A percentile compares a stretch with the other conserved stretches of the same genome.
phyloP scores from a whole-genome alignment of 257 asterid genomes.

The Parsonsia alboflavescens region DNA sequence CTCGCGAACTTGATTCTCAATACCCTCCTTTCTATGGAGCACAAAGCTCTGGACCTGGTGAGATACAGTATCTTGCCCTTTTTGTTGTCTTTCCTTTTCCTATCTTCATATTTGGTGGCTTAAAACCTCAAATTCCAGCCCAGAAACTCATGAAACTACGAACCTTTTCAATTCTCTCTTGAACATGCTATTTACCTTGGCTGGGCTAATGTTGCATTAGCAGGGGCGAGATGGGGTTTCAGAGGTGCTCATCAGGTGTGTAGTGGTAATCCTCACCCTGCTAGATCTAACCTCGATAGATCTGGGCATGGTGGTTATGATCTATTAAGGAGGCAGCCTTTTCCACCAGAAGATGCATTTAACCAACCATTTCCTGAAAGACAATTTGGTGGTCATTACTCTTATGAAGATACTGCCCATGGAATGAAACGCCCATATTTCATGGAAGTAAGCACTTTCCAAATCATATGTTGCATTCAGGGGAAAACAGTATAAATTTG shows the following conservation, averaged over 20 bases:
- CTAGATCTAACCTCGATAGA: slow-evolving; percentile 33
- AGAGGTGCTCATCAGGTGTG: slow-evolving; percentile 37
- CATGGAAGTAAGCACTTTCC: slow-evolving; percentile 38
- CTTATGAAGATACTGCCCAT: slow-evolving; percentile 36
- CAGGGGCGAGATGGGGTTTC: slow-evolving; percentile 53
- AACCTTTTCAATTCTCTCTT: neutral
- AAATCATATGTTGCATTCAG: neutral
- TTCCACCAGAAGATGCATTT: slow-evolving; percentile 38
- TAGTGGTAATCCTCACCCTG: slow-evolving; percentile 27
- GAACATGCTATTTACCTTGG: neutral
- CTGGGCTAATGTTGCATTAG: slow-evolving; percentile 14
- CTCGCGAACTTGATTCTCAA: slow-evolving; percentile 29
- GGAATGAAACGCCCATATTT: slow-evolving; percentile 48
- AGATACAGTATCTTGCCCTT: slow-evolving; percentile 8
- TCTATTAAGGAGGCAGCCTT: slow-evolving; percentile 38
- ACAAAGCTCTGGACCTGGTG: slow-evolving; percentile 46
- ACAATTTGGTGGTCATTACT: slow-evolving; percentile 36
- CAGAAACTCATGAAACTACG: neutral
- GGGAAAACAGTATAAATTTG: neutral
- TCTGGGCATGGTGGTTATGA: slow-evolving; percentile 29
- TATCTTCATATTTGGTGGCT: neutral
- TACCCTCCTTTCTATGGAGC: slow-evolving; percentile 39
- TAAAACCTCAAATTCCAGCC: neutral
- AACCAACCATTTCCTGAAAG: slow-evolving; percentile 38
- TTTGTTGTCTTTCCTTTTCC: neutral